Conservation (phyloP, 371 early-diverging fungal species). For the Amoeboaphelidium protococcarum region DNA sequence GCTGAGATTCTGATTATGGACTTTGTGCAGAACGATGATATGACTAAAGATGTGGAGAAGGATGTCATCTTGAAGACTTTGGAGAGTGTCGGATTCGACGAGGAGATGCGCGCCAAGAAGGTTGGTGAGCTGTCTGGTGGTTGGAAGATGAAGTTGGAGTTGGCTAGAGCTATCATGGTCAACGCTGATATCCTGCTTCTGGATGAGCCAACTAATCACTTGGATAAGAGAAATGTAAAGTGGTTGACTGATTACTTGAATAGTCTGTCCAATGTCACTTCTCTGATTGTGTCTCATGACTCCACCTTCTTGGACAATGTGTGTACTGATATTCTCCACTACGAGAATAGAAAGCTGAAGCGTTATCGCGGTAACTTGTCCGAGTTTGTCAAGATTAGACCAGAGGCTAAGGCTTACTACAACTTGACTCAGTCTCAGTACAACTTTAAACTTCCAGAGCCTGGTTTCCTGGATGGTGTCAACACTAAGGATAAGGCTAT, state of each 20-base stretch:
- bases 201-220: constrained; percentile 34
- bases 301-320: constrained; percentile 21
- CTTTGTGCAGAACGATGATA: constrained; percentile 24
- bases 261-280: constrained; percentile 16
- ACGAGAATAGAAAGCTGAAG: constrained; percentile 31
- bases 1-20: constrained; percentile 8
- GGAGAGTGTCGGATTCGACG: constrained; percentile 34
- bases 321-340: constrained; percentile 22
- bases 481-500: constrained; percentile 41
- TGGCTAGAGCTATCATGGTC: constrained; percentile 50
- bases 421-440: constrained; percentile 26
- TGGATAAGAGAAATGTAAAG: constrained; percentile 19
- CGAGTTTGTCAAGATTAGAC: constrained; percentile 45
- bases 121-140: constrained; percentile 58
- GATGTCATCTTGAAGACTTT: constrained; percentile 25
- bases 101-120: constrained; percentile 28
- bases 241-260: constrained; percentile 23
- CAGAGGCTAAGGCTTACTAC: constrained; percentile 47
- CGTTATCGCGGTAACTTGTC: constrained; percentile 54
- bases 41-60: constrained; percentile 21
- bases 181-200: constrained; percentile 24
- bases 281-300: constrained; percentile 28
- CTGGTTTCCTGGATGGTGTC: constrained; percentile 39
- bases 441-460: constrained; percentile 34
- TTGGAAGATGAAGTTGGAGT: constrained; percentile 64